Evolutionary conservation across 441 rosid species (phyloP).

Genomic region (Biscutella laevigata): DNA sequence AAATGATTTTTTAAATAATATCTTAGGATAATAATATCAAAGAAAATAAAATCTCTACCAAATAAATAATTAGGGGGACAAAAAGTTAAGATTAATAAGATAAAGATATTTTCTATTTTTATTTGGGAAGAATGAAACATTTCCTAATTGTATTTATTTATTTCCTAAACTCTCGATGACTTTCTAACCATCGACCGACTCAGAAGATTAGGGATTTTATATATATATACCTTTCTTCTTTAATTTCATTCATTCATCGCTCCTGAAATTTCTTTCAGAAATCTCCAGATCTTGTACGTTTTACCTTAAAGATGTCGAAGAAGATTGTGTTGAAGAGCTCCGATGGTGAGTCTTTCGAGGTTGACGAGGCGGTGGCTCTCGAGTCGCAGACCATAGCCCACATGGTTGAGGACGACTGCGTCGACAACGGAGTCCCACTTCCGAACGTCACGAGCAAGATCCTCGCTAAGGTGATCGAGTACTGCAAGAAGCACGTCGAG

Average conservation of each 20-base stretch:
- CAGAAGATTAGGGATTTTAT: background rate
- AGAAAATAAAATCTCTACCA: too few relatives aligned
- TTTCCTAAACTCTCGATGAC: background rate
- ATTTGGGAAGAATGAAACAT: too few relatives aligned
- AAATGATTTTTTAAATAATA: too few relatives aligned
- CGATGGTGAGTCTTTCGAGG: constrained; percentile 54
- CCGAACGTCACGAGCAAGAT: constrained; percentile 53
- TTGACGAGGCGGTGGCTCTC: constrained; percentile 49
- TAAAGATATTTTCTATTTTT: background rate
- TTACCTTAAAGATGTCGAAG: constrained; percentile 30
- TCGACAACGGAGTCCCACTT: constrained; percentile 45
- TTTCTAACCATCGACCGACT: constrained; percentile 3
- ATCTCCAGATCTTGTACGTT: background rate
- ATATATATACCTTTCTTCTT: background rate
- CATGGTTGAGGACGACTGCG: constrained; percentile 55
- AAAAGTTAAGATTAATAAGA: too few relatives aligned
- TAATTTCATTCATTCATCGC: background rate
- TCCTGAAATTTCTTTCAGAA: background rate
- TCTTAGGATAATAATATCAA: too few relatives aligned
- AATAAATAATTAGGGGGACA: too few relatives aligned
- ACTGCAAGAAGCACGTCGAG: constrained; percentile 59
- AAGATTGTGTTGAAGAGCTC: constrained; percentile 51
- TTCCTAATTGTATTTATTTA: too few relatives aligned
- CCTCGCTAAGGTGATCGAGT: constrained; percentile 59
- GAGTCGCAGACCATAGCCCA: constrained; percentile 55